Conservation (phyloP, 768 basidiomycete genomes). For the Tricholoma sp. region DNA sequence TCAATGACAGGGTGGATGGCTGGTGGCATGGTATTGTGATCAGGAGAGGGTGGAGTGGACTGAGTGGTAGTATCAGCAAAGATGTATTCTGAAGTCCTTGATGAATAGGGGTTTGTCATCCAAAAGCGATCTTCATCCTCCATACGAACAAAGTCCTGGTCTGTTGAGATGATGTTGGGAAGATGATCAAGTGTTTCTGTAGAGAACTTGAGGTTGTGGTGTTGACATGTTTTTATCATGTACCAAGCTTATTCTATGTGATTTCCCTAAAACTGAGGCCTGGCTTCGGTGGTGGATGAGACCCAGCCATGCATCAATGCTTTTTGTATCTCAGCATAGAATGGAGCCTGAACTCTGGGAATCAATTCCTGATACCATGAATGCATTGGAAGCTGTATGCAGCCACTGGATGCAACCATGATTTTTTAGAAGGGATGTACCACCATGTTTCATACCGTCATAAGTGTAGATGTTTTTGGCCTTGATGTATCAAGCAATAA, state of each 20-base stretch:
- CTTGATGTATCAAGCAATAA: slow-evolving; percentile 18
- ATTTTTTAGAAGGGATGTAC: too few relatives aligned
- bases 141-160: slow-evolving; percentile 1
- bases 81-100: slow-evolving; percentile 12
- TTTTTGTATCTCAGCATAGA: too few relatives aligned
- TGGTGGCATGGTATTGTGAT: too few relatives aligned
- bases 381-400: too few relatives aligned
- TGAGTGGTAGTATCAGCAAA: neutral
- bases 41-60: neutral
- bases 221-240: neutral
- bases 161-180: slow-evolving; percentile 2
- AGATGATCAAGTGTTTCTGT: neutral
- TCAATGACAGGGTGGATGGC: too few relatives aligned
- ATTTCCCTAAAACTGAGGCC: too few relatives aligned
- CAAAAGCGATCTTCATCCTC: slow-evolving; percentile 5
- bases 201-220: slow-evolving; percentile 7
- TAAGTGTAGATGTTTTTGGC: slow-evolving; percentile 17
- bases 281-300: too few relatives aligned
- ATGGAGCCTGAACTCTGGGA: too few relatives aligned
- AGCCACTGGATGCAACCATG: too few relatives aligned
- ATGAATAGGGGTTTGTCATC: slow-evolving; percentile 8
- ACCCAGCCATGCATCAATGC: too few relatives aligned
- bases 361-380: too few relatives aligned
- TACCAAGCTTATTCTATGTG: too few relatives aligned
- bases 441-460: slow-evolving; percentile 14